Evolutionary conservation across 2,329 filamentous ascomycete species (phyloP), one percentile per base, ranked within the genome.

Genomic region (Pseudocercospora ulei): DNA sequence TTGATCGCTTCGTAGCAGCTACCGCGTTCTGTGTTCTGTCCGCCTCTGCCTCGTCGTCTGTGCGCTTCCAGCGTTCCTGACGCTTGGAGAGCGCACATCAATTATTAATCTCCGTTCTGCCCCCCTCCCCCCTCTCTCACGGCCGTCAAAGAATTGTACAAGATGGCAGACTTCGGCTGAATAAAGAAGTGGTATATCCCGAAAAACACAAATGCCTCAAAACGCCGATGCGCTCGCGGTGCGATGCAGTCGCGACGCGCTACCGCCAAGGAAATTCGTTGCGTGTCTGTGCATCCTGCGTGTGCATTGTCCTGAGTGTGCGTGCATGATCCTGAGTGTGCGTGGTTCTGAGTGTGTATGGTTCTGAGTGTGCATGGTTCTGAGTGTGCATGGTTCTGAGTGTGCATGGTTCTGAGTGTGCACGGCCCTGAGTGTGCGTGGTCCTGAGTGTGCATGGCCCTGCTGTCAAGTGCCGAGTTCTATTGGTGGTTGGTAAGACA

Each of bases 161-260:
- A n/a, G n/a, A 27, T 38, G 18, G 14, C 9, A 13, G 13, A 19
- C 36, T 38, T 18, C 18, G 17, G 36, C 26, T 24, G 3, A 27
- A 14, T 22, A 41, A 41, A 35, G n/a, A 19, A 11, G 36, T 39
- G 36, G 38, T 41, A 41, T 41, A 35, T 35, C 38, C 30, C 38
- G 7, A 34, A 20, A 34, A 27, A 13, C 29, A 25, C 14, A 18
- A 33, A 33, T 33, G 29, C 18, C 29, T 22, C 17, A 30, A 39
- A 39, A 39, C 36, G 17, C 36, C 36, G 14, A 14, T 13, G 31
- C 27, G 36, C 36, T 30, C 36, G 36, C 36, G 31, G 18, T 39
- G 36, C 36, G 36, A 39, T 39, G 36, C 36, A 27, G 34, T 36
- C 17, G 29, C 29, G 19, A 20, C 29, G 14, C 22, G 17, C 25